These are phyloP conservation scores for Dendryphion nanum DNA, from an alignment of 2,329 filamentous ascomycete species.

Conservation along the genomic window DNA sequence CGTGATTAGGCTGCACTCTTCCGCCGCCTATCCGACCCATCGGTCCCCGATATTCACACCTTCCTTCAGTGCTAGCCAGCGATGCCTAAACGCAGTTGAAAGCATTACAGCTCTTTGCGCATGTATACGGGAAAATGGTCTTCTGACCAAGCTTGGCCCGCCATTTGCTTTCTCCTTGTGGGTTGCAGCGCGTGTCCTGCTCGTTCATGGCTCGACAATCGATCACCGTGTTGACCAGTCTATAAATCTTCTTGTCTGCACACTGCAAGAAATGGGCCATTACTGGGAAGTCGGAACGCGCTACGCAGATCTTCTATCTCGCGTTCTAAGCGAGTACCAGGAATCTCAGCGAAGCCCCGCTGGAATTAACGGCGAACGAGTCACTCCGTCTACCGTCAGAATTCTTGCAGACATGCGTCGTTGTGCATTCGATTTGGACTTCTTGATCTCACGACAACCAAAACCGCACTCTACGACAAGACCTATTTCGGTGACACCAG, in stretches of 20 bases:
- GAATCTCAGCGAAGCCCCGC: conserved; percentile 65
- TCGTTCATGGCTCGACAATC: conserved; percentile 88
- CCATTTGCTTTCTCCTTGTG: conserved; percentile 91
- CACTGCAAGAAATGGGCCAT: conserved; percentile 73
- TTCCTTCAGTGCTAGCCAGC: conserved; percentile 79
- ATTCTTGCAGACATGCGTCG: conserved; percentile 90
- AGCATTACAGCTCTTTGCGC: conserved; percentile 71
- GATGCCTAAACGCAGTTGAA: conserved; percentile 74
- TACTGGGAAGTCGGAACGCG: conserved; percentile 84
- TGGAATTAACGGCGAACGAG: conserved; percentile 63
- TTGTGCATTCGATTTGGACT: conserved; percentile 86
- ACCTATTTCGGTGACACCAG: conserved; percentile 50
- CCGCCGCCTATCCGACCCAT: conserved; percentile 87
- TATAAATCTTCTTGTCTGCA: conserved; percentile 79
- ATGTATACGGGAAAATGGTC: conserved; percentile 70
- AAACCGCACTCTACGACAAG: conserved; percentile 32
- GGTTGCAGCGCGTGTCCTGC: conserved; percentile 82
- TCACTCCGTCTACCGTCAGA: conserved; percentile 78
- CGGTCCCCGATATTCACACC: conserved; percentile 86
- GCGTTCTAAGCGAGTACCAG: conserved; percentile 82
- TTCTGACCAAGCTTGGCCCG: conserved; percentile 79
- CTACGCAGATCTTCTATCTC: conserved; percentile 75
- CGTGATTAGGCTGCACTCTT: conserved; percentile 86
- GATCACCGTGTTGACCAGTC: conserved; percentile 79
- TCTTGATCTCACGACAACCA: conserved; percentile 82